Evolutionary conservation across 83 land plant species (phyloP).

Genomic region (Thuja plicata): DNA sequence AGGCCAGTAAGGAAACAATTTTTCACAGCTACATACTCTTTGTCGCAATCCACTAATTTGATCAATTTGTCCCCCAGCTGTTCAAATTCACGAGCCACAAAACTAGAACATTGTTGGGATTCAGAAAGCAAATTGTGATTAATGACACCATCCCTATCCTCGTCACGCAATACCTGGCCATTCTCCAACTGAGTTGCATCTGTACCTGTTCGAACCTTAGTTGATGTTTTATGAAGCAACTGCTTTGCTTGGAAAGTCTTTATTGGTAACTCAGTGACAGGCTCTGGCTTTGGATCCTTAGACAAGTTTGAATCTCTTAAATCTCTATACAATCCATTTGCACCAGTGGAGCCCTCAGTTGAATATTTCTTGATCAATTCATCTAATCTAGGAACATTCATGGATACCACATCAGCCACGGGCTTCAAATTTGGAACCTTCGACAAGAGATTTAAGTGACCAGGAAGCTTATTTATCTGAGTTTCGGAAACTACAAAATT

Average conservation of each 20-base stretch:
- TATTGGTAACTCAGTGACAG: neutral
- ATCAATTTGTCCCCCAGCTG: conserved; percentile 18
- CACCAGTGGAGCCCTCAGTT: neutral
- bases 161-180: neutral
- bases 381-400: neutral
- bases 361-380: neutral
- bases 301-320: neutral
- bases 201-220: neutral
- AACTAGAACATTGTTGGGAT: conserved; percentile 4
- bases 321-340: neutral
- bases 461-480: neutral
- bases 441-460: neutral
- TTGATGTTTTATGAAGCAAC: neutral
- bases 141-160: neutral
- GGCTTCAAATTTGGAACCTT: neutral
- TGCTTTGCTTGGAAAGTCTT: neutral
- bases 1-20: conserved; percentile 40
- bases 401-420: neutral
- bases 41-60: conserved; percentile 24
- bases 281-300: neutral
- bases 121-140: neutral
- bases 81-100: neutral
- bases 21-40: conserved; percentile 26
- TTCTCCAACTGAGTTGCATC: neutral
- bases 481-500: neutral